Evolutionary conservation across 371 early-diverging fungal genomes (phyloP).

Genomic region (Smittium mucronatum): DNA sequence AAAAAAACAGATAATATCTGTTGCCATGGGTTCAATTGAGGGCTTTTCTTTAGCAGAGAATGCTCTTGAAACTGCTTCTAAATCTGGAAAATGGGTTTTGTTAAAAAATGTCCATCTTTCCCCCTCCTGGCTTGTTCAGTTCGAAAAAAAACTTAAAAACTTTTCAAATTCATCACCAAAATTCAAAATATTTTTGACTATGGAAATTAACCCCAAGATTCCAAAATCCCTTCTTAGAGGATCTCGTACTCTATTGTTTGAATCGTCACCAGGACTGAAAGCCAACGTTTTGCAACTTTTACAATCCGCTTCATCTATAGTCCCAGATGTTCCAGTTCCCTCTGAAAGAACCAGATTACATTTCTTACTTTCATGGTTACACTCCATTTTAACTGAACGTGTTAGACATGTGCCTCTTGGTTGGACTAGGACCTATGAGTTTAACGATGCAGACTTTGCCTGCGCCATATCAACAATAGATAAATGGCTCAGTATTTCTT

Average conservation of each 20-base stretch:
- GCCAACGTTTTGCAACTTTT: constrained; percentile 84
- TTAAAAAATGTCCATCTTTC: constrained; percentile 96
- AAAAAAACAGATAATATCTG: constrained; percentile 51
- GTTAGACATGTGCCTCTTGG: constrained; percentile 92
- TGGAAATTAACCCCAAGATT: constrained; percentile 94
- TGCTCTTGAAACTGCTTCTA: constrained; percentile 71
- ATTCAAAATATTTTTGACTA: constrained; percentile 92
- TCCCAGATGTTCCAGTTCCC: constrained; percentile 34
- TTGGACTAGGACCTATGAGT: constrained; percentile 94
- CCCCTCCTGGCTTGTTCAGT: constrained; percentile 80
- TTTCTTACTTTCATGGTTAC: constrained; percentile 94
- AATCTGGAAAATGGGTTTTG: constrained; percentile 88
- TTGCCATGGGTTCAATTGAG: constrained; percentile 97
- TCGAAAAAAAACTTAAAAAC: constrained; percentile 86
- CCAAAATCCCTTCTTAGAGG: constrained; percentile 81
- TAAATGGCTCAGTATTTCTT: constrained; percentile 72
- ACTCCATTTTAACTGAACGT: constrained; percentile 88
- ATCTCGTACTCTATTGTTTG: constrained; percentile 87
- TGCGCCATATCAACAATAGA: constrained; percentile 82
- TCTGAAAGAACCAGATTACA: constrained; percentile 78
- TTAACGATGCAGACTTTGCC: constrained; percentile 93
- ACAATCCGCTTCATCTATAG: constrained; percentile 39
- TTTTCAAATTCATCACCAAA: constrained; percentile 57
- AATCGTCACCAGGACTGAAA: constrained; percentile 91
- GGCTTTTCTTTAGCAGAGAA: constrained; percentile 81